These are phyloP conservation scores for Pisolithus thermaeus DNA, from an alignment of 1,284 basidiomycete species.

Conservation along the genomic window DNA sequence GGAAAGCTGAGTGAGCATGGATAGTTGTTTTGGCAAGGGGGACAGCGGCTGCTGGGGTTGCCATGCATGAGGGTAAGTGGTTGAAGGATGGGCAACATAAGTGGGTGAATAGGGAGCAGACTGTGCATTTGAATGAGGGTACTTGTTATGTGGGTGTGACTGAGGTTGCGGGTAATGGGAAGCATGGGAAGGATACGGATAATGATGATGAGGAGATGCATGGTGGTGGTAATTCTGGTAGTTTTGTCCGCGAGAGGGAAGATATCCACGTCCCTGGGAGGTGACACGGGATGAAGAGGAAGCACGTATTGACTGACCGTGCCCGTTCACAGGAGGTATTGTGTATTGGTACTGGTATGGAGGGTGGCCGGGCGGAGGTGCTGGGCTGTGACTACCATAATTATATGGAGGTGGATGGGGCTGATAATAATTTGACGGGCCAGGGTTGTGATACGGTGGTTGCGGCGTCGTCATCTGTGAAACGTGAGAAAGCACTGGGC, in stretches of 20 bases:
- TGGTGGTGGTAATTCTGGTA: conserved; percentile 16
- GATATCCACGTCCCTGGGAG: conserved; percentile 19
- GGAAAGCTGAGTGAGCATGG: conserved; percentile 21
- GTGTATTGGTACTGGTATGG: conserved; percentile 25
- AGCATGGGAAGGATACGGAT: conserved; percentile 16
- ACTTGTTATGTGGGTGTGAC: conserved; percentile 17
- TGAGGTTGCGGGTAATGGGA: conserved; percentile 16
- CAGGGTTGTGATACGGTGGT: conserved; percentile 19
- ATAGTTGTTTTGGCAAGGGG: conserved; percentile 27
- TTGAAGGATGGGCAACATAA: conserved; percentile 17
- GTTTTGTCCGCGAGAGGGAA: conserved; percentile 15
- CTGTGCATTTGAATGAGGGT: conserved; percentile 2
- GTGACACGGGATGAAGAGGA: conserved; percentile 17
- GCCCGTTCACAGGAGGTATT: conserved; percentile 17
- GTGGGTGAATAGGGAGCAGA: conserved; percentile 16
- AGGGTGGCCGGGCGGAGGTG: conserved; percentile 9
- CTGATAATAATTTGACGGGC: conserved; percentile 19
- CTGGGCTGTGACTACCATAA: conserved; percentile 9
- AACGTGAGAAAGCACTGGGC: neutral
- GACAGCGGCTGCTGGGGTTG: conserved; percentile 29
- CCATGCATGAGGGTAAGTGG: conserved; percentile 20
- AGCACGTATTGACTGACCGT: conserved; percentile 8
- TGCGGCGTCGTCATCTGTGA: conserved; percentile 20
- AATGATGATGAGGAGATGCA: conserved; percentile 8
- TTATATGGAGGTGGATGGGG: conserved; percentile 10